Percentiles rank a stretch among this genome's conserved stretches.
Evolutionary conservation across 192 early-diverging fungal genomes (phyloP).

Genomic region (Backusella tarrabulga): DNA sequence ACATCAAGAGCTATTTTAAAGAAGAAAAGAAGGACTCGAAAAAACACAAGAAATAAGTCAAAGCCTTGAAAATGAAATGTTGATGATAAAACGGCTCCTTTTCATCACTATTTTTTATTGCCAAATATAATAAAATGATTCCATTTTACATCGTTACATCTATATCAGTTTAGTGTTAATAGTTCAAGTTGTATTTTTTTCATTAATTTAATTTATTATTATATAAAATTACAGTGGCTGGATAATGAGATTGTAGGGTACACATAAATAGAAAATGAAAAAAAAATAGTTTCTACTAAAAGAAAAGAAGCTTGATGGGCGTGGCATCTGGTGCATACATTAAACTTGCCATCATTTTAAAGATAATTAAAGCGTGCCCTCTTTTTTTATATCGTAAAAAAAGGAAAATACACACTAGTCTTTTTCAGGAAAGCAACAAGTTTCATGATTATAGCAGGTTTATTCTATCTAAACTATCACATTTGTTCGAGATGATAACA

Average conservation of each 20-base stretch:
- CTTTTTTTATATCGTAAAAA: too few species aligned
- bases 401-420: too few species aligned
- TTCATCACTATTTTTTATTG: too few species aligned
- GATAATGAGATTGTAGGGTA: background rate
- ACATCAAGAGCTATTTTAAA: background rate
- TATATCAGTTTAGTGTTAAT: background rate
- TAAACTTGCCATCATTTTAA: background rate
- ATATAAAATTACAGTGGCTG: background rate
- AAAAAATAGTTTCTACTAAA: background rate
- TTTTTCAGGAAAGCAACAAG: too few species aligned
- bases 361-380: too few species aligned
- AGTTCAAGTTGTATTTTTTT: background rate
- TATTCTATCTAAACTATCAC: too few species aligned
- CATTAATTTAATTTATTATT: background rate
- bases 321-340: background rate
- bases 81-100: too few species aligned
- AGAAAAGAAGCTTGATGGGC: slow-evolving; percentile 12
- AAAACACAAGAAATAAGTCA: background rate
- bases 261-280: background rate
- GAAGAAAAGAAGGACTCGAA: background rate
- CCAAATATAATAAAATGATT: too few species aligned
- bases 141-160: too few species aligned
- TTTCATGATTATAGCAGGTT: too few species aligned
- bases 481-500: too few species aligned
- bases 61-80: background rate